phyloP scores from a whole-genome alignment of 768 basidiomycete genomes.

The Dentipellis fragilis region DNA sequence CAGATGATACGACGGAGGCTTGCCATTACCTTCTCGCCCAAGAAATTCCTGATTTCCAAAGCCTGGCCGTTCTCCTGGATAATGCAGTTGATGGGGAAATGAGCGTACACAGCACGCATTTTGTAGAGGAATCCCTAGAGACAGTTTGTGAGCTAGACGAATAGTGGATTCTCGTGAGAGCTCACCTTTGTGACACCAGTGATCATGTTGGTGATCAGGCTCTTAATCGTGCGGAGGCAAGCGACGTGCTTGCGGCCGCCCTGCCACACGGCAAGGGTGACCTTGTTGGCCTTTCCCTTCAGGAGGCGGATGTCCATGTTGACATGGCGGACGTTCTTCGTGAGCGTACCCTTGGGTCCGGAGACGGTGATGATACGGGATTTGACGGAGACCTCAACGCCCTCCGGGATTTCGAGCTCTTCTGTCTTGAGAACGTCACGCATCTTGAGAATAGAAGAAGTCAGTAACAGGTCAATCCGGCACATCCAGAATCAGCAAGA shows the following conservation, averaged over 20 bases:
- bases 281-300: conserved; percentile 69
- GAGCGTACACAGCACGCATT: conserved; percentile 99
- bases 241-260: conserved; percentile 97
- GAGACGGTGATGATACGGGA: conserved; percentile 85
- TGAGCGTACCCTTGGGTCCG: conserved; percentile 87
- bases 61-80: conserved; percentile 64
- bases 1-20: not conserved
- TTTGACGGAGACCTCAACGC: conserved; percentile 81
- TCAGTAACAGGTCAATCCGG: conserved; percentile 16
- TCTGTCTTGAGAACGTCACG: conserved; percentile 89
- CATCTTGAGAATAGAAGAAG: conserved; percentile 43
- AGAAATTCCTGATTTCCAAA: conserved; percentile 90
- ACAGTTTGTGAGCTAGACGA: not conserved
- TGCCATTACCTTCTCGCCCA: conserved; percentile 79
- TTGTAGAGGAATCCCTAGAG: conserved; percentile 97
- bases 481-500: conserved; percentile 22
- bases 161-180: not conserved
- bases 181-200: conserved; percentile 89
- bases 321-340: conserved; percentile 87
- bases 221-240: conserved; percentile 92
- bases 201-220: conserved; percentile 95
- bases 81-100: conserved; percentile 99
- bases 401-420: conserved; percentile 83
- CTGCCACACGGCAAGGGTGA: conserved; percentile 95
- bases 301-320: conserved; percentile 88